Evolutionary conservation across 352 stramenopile genomes (phyloP), one percentile per base, ranked within the genome.

Genomic region (Thalassiosira pacifica): DNA sequence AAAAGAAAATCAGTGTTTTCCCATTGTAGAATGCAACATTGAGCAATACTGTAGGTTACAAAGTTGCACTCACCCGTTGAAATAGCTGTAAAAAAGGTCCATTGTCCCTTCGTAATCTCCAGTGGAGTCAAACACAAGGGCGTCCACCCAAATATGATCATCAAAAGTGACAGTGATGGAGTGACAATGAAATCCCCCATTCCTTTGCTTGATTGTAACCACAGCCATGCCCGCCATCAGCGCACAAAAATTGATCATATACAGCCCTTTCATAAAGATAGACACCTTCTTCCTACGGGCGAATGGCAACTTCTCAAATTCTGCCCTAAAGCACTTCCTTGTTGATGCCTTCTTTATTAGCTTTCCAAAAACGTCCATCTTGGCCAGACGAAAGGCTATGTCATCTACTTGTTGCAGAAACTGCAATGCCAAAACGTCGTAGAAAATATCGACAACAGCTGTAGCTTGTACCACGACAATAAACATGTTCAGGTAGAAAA

Each of bases 401-500:
- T 84, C 77, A 22, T 75, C 77, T 6, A 84, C 18, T 34, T 79
- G 55, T 29, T 61, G 61, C 27, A 79, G 2, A 55, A 78, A 79
- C 9, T 83, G 34, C 19, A 61, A 27, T 9, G 52, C 24, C 19
- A 61, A 61, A 61, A 78, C 52, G 70, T 82, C 66, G 68, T 63
- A 84, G 37, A 79, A 79, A 29, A 86, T 78, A 57, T 75, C 64
- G 26, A 86, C 34, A 9, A 86, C 79, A 4, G 5, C 19, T 37
- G 24, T 53, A 6, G 71, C 55, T 45, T 86, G 79, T 2, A 67
- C 65, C 2, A 82, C 55, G 26, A 82, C 65, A 10, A 86, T 29
- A 29, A 86, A 82, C 42, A 86, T 67, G 52, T 82, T 86, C 0
- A 86, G 11, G 0, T 74, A 29, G 66, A 86, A 86, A 11, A 79